Conservation (phyloP, 1,284 basidiomycete species). For the Chiua sp. region DNA sequence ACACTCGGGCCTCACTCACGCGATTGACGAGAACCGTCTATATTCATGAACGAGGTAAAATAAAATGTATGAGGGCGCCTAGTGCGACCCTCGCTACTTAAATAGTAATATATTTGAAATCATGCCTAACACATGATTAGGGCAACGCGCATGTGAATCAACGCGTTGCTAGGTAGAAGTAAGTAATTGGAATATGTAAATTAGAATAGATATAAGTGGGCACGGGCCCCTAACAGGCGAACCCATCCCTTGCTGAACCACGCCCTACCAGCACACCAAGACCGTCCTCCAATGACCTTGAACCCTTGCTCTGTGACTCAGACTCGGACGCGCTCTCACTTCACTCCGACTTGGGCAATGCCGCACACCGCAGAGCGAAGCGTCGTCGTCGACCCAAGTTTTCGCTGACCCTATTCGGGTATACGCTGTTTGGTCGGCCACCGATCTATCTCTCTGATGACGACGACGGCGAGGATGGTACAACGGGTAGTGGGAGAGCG, state of each 20-base stretch:
- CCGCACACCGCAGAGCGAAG: slow-evolving; percentile 35
- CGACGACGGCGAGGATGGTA: slow-evolving; percentile 52
- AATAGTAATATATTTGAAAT: no score
- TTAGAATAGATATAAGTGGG: no score
- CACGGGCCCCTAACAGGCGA: slow-evolving; percentile 3
- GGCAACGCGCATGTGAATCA: no score
- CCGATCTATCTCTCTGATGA: slow-evolving; percentile 58
- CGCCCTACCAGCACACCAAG: slow-evolving; percentile 31
- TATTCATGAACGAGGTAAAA: no score
- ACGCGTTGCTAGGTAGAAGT: no score
- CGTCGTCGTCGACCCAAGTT: slow-evolving; percentile 41
- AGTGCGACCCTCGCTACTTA: no score
- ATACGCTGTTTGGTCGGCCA: slow-evolving; percentile 62
- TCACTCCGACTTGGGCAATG: slow-evolving; percentile 62
- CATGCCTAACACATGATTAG: no score
- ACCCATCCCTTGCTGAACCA: slow-evolving; percentile 34
- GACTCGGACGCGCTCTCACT: slow-evolving; percentile 65
- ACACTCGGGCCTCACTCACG: no score
- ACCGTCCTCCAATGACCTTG: slow-evolving; percentile 58
- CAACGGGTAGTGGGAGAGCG: slow-evolving; percentile 5
- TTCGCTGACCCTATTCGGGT: slow-evolving; percentile 69
- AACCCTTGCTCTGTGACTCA: slow-evolving; percentile 56
- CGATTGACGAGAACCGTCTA: no score
- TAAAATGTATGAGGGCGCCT: no score
- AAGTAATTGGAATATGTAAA: no score